Evolutionary conservation across 352 stramenopile genomes (phyloP).

Genomic region (Pythium dissimile): DNA sequence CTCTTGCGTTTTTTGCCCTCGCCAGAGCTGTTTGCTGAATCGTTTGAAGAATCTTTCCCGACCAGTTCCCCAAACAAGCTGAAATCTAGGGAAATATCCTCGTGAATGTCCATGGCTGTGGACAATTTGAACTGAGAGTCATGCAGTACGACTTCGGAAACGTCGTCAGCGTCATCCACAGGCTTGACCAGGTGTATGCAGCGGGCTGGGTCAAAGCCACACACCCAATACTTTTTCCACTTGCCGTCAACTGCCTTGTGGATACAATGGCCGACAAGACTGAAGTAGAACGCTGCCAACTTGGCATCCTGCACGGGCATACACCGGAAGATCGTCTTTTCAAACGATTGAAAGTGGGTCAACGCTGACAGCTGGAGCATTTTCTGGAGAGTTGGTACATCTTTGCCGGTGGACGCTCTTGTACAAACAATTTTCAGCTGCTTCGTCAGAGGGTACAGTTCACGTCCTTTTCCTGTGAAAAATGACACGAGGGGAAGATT

Average conservation of each 20-base stretch:
- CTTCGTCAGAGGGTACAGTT: constrained; percentile 73
- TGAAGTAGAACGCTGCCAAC: constrained; percentile 56
- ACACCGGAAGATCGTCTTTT: constrained; percentile 66
- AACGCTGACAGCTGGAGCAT: constrained; percentile 63
- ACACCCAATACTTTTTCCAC: constrained; percentile 72
- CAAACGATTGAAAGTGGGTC: constrained; percentile 86
- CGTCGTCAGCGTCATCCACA: constrained; percentile 40
- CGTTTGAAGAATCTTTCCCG: neutral
- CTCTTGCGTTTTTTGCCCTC: constrained; percentile 61
- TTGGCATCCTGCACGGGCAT: constrained; percentile 50
- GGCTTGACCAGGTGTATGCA: constrained; percentile 62
- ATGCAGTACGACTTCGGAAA: constrained; percentile 68
- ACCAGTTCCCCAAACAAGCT: constrained; percentile 41
- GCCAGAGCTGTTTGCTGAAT: constrained; percentile 4
- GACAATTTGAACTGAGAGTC: constrained; percentile 73
- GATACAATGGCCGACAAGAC: constrained; percentile 63
- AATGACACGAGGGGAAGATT: constrained; percentile 58
- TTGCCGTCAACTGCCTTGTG: constrained; percentile 79
- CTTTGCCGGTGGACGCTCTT: neutral
- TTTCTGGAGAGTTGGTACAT: constrained; percentile 28
- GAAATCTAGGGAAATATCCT: constrained; percentile 40
- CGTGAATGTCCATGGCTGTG: constrained; percentile 44
- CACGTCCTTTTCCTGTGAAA: constrained; percentile 58
- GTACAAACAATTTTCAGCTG: constrained; percentile 58
- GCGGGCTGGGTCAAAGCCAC: constrained; percentile 56